A percentile compares a stretch with the other conserved stretches of the same genome.
phyloP scores from a whole-genome alignment of 352 stramenopile genomes.

The Phytophthora idaei region DNA sequence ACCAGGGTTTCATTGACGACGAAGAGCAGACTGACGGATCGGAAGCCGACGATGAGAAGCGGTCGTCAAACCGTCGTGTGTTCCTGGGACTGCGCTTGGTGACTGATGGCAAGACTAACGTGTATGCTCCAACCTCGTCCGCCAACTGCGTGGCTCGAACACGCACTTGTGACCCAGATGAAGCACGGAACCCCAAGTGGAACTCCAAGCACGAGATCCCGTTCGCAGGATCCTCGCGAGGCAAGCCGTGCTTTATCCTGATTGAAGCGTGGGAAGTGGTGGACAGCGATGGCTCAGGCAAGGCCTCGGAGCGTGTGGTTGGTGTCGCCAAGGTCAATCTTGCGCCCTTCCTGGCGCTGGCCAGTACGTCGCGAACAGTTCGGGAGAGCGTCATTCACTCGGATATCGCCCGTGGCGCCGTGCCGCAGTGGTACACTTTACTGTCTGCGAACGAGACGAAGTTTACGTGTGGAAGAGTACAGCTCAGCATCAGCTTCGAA shows the following conservation, averaged over 20 bases:
- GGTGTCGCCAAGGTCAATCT: conserved; percentile 89
- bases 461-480: conserved; percentile 84
- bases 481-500: conserved; percentile 89
- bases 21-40: conserved; percentile 62
- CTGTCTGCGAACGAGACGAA: conserved; percentile 85
- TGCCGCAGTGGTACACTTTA: conserved; percentile 89
- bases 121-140: conserved; percentile 85
- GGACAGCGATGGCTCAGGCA: conserved; percentile 31
- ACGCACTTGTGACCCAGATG: conserved; percentile 51
- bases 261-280: conserved; percentile 87
- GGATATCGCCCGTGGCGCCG: conserved; percentile 81
- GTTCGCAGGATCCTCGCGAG: conserved; percentile 71
- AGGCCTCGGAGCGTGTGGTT: conserved; percentile 71
- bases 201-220: conserved; percentile 79
- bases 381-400: conserved; percentile 84
- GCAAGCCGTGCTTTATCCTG: conserved; percentile 88
- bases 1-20: conserved; percentile 49
- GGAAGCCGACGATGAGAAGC: conserved; percentile 48
- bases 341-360: conserved; percentile 85
- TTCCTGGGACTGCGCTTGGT: conserved; percentile 79
- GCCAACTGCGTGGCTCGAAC: conserved; percentile 74
- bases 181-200: conserved; percentile 75
- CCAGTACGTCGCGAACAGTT: conserved; percentile 80
- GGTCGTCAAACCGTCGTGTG: conserved; percentile 35
- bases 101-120: conserved; percentile 88